Percentiles rank a stretch among this genome's conserved stretches.
Evolutionary conservation across 371 early-diverging fungal genomes (phyloP).

Genomic region (Cokeromyces recurvatus): DNA sequence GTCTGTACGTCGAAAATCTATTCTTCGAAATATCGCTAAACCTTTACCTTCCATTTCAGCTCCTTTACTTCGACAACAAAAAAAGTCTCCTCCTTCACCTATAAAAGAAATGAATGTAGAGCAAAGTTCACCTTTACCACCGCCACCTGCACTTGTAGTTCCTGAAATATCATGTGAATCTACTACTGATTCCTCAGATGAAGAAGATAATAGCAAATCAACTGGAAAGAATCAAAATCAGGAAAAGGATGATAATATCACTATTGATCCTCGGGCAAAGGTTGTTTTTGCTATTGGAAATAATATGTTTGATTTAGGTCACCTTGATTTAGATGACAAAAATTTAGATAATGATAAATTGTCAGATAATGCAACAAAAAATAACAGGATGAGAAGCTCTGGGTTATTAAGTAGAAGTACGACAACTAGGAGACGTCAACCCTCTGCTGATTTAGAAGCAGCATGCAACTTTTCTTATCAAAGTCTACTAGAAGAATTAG

Average conservation of each 20-base stretch:
- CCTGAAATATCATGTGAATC: conserved; percentile 2
- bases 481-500: conserved; percentile 23
- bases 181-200: neutral
- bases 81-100: too few species aligned
- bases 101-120: too few species aligned
- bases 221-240: neutral
- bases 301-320: conserved; percentile 51
- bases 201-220: conserved; percentile 1
- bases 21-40: conserved; percentile 9
- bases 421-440: conserved; percentile 3
- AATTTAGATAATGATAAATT: neutral
- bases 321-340: conserved; percentile 10
- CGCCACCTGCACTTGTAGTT: neutral
- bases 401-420: neutral
- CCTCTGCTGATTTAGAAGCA: conserved; percentile 15
- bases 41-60: conserved; percentile 17
- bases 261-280: conserved; percentile 42
- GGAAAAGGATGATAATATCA: conserved; percentile 19
- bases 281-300: conserved; percentile 50
- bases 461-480: conserved; percentile 17
- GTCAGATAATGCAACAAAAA: neutral
- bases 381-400: neutral
- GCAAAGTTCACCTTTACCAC: too few species aligned
- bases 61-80: neutral
- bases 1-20: too few species aligned